These are phyloP conservation scores for Hygrophorus russula DNA, from an alignment of 768 basidiomycete genomes.

Conservation along the genomic window DNA sequence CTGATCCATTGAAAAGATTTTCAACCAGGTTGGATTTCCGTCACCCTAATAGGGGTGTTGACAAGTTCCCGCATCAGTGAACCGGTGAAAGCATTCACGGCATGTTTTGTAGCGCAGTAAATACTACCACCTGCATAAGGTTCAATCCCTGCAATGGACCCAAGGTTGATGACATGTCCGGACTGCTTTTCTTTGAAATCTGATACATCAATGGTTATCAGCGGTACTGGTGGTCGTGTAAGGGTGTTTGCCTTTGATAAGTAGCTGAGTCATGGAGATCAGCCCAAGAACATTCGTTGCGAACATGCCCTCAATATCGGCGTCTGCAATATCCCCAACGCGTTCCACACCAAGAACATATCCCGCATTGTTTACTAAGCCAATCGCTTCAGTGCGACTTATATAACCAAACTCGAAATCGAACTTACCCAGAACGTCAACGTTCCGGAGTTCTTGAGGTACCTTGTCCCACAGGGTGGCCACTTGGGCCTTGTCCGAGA, in stretches of 20 bases:
- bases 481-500: slow-evolving; percentile 67
- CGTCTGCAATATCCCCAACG: slow-evolving; percentile 70
- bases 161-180: slow-evolving; percentile 91
- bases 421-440: slow-evolving; percentile 74
- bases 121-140: slow-evolving; percentile 86
- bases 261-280: slow-evolving; percentile 71
- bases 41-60: slow-evolving; percentile 85
- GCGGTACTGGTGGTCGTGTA: neutral
- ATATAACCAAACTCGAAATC: neutral
- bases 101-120: slow-evolving; percentile 87
- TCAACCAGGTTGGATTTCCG: slow-evolving; percentile 87
- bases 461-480: slow-evolving; percentile 60
- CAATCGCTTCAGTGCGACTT: neutral
- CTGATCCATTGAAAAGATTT: neutral
- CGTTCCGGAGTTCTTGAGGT: slow-evolving; percentile 52
- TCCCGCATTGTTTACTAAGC: slow-evolving; percentile 60
- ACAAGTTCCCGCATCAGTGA: slow-evolving; percentile 81
- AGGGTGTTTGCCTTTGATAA: slow-evolving; percentile 37
- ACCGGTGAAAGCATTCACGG: slow-evolving; percentile 79
- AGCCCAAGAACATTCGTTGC: slow-evolving; percentile 64
- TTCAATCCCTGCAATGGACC: slow-evolving; percentile 84
- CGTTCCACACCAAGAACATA: slow-evolving; percentile 83
- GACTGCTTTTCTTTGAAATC: slow-evolving; percentile 70
- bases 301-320: slow-evolving; percentile 79
- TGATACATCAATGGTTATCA: slow-evolving; percentile 15